These are phyloP conservation scores for Wallacemonas sp. DNA, from an alignment of 208 protist genomes.

Conservation along the genomic window DNA sequence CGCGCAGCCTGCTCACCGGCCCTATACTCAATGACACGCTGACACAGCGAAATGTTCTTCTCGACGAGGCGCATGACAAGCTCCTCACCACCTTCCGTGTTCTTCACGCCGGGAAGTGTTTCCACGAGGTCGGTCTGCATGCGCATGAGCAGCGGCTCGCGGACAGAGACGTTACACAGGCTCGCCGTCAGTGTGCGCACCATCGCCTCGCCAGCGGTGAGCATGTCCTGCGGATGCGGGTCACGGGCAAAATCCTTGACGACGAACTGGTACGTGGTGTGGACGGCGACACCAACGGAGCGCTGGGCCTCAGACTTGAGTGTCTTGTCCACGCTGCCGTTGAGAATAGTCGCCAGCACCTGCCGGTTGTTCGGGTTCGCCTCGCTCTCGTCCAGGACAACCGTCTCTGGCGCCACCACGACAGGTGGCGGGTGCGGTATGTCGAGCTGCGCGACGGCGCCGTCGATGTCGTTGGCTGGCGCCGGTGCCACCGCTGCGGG, in stretches of 20 bases:
- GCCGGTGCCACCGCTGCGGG: background rate
- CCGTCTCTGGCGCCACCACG: constrained; percentile 47
- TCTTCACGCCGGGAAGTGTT: constrained; percentile 26
- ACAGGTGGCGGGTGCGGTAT: constrained; percentile 38
- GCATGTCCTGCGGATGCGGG: constrained; percentile 61
- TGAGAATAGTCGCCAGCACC: constrained; percentile 63
- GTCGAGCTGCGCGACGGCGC: constrained; percentile 25
- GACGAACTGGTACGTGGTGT: constrained; percentile 91
- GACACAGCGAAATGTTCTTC: constrained; percentile 69
- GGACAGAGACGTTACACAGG: constrained; percentile 90
- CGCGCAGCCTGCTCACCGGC: constrained; percentile 82
- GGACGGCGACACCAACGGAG: constrained; percentile 88
- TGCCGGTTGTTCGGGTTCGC: constrained; percentile 22
- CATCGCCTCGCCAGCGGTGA: constrained; percentile 73
- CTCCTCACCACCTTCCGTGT: constrained; percentile 56
- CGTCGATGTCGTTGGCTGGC: constrained; percentile 5
- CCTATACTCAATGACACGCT: constrained; percentile 78
- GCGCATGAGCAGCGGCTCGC: constrained; percentile 73
- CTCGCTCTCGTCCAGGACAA: constrained; percentile 45
- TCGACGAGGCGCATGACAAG: constrained; percentile 18
- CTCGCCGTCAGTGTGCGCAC: constrained; percentile 73
- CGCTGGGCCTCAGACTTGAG: constrained; percentile 89
- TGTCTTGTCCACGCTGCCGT: constrained; percentile 89
- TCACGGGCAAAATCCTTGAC: constrained; percentile 97
- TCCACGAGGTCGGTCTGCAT: constrained; percentile 83